phyloP scores from a whole-genome alignment of 306 rosid genomes.

The Rubus idaeus region DNA sequence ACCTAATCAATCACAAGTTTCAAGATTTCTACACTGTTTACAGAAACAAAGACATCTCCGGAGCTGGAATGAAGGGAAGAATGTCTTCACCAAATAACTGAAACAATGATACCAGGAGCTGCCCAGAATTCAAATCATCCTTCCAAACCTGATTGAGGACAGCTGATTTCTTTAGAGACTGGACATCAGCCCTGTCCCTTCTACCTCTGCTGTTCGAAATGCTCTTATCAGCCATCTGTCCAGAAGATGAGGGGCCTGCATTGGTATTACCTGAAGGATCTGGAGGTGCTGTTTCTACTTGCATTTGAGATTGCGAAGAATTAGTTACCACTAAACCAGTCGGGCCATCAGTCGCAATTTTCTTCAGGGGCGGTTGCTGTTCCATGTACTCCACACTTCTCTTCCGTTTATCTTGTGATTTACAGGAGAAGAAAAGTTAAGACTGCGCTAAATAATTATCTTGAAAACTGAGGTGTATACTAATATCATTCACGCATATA shows the following conservation, averaged over 20 bases:
- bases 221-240: constrained; percentile 13
- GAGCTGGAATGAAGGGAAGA: constrained; percentile 58
- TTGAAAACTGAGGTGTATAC: not conserved
- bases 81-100: constrained; percentile 71
- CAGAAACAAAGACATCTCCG: constrained; percentile 64
- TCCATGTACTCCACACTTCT: constrained; percentile 26
- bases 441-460: not conserved
- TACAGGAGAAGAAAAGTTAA: not conserved
- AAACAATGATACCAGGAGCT: constrained; percentile 40
- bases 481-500: not conserved
- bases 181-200: constrained; percentile 28
- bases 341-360: constrained; percentile 36
- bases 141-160: constrained; percentile 70
- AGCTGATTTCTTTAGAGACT: constrained; percentile 41
- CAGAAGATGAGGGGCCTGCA: constrained; percentile 26
- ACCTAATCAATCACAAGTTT: not conserved
- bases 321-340: not conserved
- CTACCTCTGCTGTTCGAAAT: constrained; percentile 6
- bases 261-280: constrained; percentile 17
- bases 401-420: constrained; percentile 38
- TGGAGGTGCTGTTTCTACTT: constrained; percentile 20
- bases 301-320: constrained; percentile 29
- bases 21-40: constrained; percentile 19
- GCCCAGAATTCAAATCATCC: constrained; percentile 70
- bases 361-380: constrained; percentile 35